Percentiles rank a stretch among this genome's conserved stretches.
phyloP scores from a whole-genome alignment of 306 rosid genomes.

The Adenanthera pavonina region DNA sequence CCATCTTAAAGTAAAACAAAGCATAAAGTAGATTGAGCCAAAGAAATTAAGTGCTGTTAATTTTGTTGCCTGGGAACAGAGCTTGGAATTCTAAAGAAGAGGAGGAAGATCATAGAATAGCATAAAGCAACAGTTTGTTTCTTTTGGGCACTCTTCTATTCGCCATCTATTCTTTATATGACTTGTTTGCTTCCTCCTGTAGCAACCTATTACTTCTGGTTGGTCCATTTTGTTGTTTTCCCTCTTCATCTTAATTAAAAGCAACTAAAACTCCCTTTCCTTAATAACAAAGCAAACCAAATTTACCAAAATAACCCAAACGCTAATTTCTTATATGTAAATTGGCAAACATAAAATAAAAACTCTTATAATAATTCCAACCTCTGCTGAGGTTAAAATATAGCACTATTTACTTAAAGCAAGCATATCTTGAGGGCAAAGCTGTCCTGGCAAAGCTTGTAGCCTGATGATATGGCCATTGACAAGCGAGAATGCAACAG shows the following conservation, averaged over 20 bases:
- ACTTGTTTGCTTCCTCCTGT: constrained; percentile 49
- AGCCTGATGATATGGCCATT: background rate
- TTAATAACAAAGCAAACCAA: constrained; percentile 70
- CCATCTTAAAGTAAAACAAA: constrained; percentile 57
- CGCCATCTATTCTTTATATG: constrained; percentile 67
- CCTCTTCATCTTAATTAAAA: constrained; percentile 36
- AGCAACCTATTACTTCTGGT: constrained; percentile 45
- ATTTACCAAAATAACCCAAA: constrained; percentile 52
- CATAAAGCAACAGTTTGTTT: constrained; percentile 88
- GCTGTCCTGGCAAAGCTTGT: background rate
- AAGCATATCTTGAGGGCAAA: constrained; percentile 9
- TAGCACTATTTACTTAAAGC: background rate
- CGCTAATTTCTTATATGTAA: background rate
- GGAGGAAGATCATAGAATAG: constrained; percentile 72
- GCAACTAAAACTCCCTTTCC: constrained; percentile 56
- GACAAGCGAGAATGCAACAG: constrained; percentile 29
- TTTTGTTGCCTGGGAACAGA: constrained; percentile 78
- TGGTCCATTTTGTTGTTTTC: constrained; percentile 45
- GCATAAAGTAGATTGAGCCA: constrained; percentile 67
- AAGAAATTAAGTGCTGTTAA: constrained; percentile 57
- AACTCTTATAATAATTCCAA: background rate
- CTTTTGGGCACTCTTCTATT: constrained; percentile 72
- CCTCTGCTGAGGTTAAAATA: background rate
- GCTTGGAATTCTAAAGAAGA: constrained; percentile 93
- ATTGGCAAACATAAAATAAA: background rate